Base-by-base conservation (phyloP, 2,329 filamentous ascomycete genomes). In the Talaromyces islandicus region DNA sequence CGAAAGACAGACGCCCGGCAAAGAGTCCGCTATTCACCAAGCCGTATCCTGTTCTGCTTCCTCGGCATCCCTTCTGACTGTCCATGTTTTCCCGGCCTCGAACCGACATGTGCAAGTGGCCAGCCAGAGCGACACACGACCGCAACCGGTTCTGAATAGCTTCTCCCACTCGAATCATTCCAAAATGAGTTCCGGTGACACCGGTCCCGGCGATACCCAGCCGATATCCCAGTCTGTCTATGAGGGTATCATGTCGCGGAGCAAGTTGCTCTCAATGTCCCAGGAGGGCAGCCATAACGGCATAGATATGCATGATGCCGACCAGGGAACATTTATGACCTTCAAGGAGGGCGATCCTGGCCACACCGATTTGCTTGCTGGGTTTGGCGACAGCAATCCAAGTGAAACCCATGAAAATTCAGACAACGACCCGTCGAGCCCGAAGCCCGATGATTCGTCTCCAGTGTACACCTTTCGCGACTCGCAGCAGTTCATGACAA, bases 341-440 rank as follows among this genome's bases (percentile, higher is more conserved):
- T 67, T 77, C 35, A 48, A 52, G 30, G 75, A 77, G 62, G 77
- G 75, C 0, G 77, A 78, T 57, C 73, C 70, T 58, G 77, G 75
- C 4, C 75, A 78, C 68, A 67, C 79, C 53, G 73, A 80, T 61
- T 62, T 80, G 17, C 63, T 78, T 25, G 71, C 74, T 11, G 74
- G 71, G 41, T 72, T 78, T 46, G 72, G 72, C 14, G 66, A 67
- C 29, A 63, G 65, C 24, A 68, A 65, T 35, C 52, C 30, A 43
- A 48, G 27, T 32, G 24, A 51, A 48, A 62, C 63, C 7, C 54
- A 57, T 30, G 64, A 63, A 17, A 64, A 67, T 46, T 66, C 64
- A 83, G 63, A 91, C 83, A 71, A 75, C 55, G 73, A 76, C n/a
- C 69, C 70, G 59, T 68, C 64, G 58, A 71, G 66, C 35, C 70